Base-by-base conservation (phyloP, 2,329 filamentous ascomycete genomes). In the Epicoccum nigrum region DNA sequence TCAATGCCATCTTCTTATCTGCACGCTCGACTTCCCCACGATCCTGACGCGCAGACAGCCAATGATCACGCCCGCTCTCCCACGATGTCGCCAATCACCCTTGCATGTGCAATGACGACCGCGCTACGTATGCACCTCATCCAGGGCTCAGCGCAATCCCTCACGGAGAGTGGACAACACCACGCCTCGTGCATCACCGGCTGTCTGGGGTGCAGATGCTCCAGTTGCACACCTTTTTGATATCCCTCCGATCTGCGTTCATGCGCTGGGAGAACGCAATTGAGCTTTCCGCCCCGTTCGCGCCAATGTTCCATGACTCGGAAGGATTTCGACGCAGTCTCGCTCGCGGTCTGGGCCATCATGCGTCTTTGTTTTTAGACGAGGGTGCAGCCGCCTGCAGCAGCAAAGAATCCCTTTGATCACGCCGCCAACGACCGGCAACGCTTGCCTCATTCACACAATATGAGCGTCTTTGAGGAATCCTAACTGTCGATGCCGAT, bases 201-300 rank as follows among this genome's bases (percentile, higher is more conserved):
- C 34, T 47, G 35, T 59, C 58, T 56, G 60, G 60, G 60, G 60
- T 63, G 53, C 60, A 63, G 57, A 55, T 39, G 43, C 38, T 20
- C 32, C 38, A 21, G 19, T 52, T 46, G 49, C 43, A 27, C 25
- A 37, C 23, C 37, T 15, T 27, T 38, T 20, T 33, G 32, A 40
- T 40, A 51, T 50, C 33, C 49, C 51, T 54, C 48, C 40, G 31
- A 51, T 58, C 45, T 42, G 40, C 49, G n/a, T 51, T 45, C 48
- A 55, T 47, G 48, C 55, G 48, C 55, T 50, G 20, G 16, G 27
- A 20, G 16, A 23, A 4, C 13, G 31, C 31, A 27, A 32, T 51
- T 20, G 32, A 51, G 20, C 19, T 8, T 27, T 27, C 13, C 17
- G 8, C 7, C 21, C 20, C 21, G 15, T 12, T 17, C 5, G 23